These are phyloP conservation scores for Marasmius fiardii DNA, from an alignment of 1,284 basidiomycete species.

Conservation along the genomic window DNA sequence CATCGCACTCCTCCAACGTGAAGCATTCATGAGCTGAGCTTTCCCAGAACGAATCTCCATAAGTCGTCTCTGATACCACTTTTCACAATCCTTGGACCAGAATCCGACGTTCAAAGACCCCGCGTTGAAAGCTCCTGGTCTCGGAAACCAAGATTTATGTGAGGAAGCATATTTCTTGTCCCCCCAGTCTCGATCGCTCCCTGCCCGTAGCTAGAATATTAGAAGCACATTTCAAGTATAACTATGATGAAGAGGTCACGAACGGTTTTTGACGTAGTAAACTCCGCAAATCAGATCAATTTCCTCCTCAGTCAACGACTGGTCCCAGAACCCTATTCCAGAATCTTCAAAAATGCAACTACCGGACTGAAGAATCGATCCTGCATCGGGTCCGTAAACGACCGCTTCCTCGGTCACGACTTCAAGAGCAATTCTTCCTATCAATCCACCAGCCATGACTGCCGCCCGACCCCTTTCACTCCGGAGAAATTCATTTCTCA, in stretches of 20 bases:
- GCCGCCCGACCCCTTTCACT: constrained; percentile 9
- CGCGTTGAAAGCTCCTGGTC: not conserved
- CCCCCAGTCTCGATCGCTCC: not conserved
- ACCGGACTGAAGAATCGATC: not conserved
- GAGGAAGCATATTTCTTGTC: not conserved
- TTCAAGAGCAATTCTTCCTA: constrained; percentile 7
- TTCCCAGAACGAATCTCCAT: not conserved
- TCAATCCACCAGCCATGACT: constrained; percentile 8
- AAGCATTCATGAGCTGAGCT: not conserved
- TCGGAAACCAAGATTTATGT: not conserved
- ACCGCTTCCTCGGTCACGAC: constrained; percentile 5
- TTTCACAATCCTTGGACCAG: no score
- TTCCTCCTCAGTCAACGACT: not conserved
- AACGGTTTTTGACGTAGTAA: not conserved
- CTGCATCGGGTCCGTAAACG: constrained; percentile 2
- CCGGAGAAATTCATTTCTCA: constrained; percentile 5
- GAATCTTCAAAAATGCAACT: not conserved
- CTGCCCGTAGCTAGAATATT: not conserved
- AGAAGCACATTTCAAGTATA: not conserved
- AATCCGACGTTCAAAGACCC: not conserved
- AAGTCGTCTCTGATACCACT: not conserved
- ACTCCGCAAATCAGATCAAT: not conserved
- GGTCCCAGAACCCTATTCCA: not conserved
- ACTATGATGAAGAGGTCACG: not conserved
- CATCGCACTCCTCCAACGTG: not conserved